Percentiles rank a stretch among this genome's conserved stretches.
phyloP scores from a whole-genome alignment of 164 flowering plant genomes.

The Vitis rotundifolia region DNA sequence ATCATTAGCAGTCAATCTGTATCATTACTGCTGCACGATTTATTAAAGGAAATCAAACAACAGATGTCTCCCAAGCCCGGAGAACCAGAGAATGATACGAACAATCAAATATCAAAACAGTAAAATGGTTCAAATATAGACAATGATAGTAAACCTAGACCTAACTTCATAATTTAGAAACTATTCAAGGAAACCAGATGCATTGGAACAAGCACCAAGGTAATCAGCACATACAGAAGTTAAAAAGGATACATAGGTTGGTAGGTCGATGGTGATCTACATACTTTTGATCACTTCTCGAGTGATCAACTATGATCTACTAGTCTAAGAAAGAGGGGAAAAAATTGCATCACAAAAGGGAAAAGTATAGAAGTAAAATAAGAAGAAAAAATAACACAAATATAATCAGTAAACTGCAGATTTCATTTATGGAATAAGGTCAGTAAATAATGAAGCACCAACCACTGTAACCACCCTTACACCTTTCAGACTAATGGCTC shows the following conservation, averaged over 20 bases:
- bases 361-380: no score
- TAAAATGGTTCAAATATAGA: no score
- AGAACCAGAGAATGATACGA: no score
- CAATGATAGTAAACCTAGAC: no score
- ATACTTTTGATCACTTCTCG: neutral
- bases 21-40: no score
- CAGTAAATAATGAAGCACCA: slow-evolving; percentile 5
- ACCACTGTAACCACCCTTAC: neutral
- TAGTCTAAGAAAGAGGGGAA: no score
- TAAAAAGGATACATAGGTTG: neutral
- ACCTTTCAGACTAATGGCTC: slow-evolving; percentile 6
- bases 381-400: neutral
- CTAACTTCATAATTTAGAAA: neutral
- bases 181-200: neutral
- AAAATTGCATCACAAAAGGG: no score
- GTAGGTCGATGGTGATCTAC: neutral
- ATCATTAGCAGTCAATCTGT: no score
- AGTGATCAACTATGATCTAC: no score
- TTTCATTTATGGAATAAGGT: slow-evolving; percentile 6
- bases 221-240: neutral
- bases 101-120: no score
- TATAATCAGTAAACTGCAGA: neutral
- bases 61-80: no score
- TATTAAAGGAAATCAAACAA: no score
- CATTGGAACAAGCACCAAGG: neutral